Evolutionary conservation across 1,139 yeast genomes (phyloP).

Genomic region (Yamadazyma atlantica): DNA sequence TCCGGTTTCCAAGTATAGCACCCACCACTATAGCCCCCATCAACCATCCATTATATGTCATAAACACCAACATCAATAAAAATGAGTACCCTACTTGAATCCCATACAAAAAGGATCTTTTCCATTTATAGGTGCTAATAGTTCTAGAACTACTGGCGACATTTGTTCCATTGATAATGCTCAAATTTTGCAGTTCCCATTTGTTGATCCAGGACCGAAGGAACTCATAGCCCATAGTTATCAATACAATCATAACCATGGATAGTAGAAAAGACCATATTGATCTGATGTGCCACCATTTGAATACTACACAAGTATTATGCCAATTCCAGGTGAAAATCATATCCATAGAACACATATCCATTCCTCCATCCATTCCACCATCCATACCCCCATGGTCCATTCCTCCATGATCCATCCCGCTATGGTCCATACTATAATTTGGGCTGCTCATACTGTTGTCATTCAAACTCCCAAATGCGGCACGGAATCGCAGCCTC

Average conservation of each 20-base stretch:
- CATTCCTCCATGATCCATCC: constrained; percentile 19
- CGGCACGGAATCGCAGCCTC: no score
- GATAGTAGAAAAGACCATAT: constrained; percentile 52
- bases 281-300: constrained; percentile 76
- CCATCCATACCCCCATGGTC: not conserved
- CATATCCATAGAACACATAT: constrained; percentile 72
- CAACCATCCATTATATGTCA: constrained; percentile 85
- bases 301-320: constrained; percentile 68
- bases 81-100: constrained; percentile 76
- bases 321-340: constrained; percentile 80
- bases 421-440: constrained; percentile 23
- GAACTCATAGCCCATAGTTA: constrained; percentile 65
- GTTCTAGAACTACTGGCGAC: constrained; percentile 15
- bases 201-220: constrained; percentile 37
- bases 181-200: constrained; percentile 26
- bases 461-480: no score
- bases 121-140: constrained; percentile 23
- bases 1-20: constrained; percentile 62
- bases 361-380: constrained; percentile 7
- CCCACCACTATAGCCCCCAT: constrained; percentile 74
- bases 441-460: not conserved
- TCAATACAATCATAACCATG: constrained; percentile 44
- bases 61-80: constrained; percentile 73
- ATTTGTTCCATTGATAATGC: constrained; percentile 17
- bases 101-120: constrained; percentile 55